These are phyloP conservation scores for Apium graveolens DNA, from an alignment of 129 eudicot genomes.

Conservation along the genomic window DNA sequence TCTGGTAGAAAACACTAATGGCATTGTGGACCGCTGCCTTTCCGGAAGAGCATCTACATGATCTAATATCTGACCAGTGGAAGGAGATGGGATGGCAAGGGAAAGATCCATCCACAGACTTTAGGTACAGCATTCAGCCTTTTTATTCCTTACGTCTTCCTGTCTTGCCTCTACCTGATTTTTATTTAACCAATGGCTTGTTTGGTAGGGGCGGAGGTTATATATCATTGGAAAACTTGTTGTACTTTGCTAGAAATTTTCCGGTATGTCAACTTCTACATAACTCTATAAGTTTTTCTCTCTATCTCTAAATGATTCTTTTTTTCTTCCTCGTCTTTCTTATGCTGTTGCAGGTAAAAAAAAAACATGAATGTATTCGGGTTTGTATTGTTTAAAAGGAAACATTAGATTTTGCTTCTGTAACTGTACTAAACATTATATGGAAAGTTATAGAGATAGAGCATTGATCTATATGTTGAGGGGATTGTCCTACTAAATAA, in stretches of 20 bases:
- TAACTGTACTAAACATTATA: background rate
- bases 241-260: slow-evolving; percentile 74
- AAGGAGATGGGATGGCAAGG: slow-evolving; percentile 99
- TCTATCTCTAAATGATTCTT: background rate
- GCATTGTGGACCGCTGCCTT: slow-evolving; percentile 89
- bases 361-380: background rate
- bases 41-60: slow-evolving; percentile 70
- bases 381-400: background rate
- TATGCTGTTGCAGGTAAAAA: background rate
- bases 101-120: slow-evolving; percentile 99
- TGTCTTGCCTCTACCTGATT: background rate
- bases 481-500: background rate
- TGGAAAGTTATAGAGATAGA: background rate
- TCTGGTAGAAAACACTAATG: slow-evolving; percentile 66
- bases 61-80: slow-evolving; percentile 96
- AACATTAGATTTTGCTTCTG: background rate
- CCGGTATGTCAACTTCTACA: slow-evolving; percentile 44
- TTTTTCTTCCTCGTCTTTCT: background rate
- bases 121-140: slow-evolving; percentile 39
- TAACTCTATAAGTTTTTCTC: background rate
- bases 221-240: slow-evolving; percentile 90
- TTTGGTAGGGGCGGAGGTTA: slow-evolving; percentile 92
- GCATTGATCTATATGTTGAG: background rate
- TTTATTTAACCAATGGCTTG: slow-evolving; percentile 11
- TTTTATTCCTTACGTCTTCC: background rate